Conservation (phyloP, 1,284 basidiomycete genomes). For the Cryptococcus jaspeensis region DNA sequence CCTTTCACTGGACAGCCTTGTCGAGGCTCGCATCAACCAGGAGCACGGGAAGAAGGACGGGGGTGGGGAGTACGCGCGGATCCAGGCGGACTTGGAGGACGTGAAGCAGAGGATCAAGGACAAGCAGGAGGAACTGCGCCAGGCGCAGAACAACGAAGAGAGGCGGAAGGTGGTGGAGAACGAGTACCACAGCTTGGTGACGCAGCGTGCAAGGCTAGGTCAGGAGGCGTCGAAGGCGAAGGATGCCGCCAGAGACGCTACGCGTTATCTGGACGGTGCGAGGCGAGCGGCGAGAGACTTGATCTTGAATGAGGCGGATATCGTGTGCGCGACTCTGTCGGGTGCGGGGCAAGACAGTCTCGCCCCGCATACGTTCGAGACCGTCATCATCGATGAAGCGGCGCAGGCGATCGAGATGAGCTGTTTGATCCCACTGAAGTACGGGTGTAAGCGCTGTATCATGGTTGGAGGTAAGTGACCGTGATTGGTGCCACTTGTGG, state of each 20-base stretch:
- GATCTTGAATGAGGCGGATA: slow-evolving; percentile 82
- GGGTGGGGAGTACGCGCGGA: slow-evolving; percentile 55
- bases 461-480: slow-evolving; percentile 78
- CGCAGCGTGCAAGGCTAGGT: slow-evolving; percentile 63
- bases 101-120: slow-evolving; percentile 63
- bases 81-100: slow-evolving; percentile 67
- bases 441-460: slow-evolving; percentile 77
- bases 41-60: slow-evolving; percentile 56
- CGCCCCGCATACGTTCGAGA: slow-evolving; percentile 84
- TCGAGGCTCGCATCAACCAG: slow-evolving; percentile 70
- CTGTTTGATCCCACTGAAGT: slow-evolving; percentile 94
- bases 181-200: slow-evolving; percentile 68
- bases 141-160: slow-evolving; percentile 40
- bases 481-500: too few species aligned
- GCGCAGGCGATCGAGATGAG: slow-evolving; percentile 96
- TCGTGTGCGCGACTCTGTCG: slow-evolving; percentile 91
- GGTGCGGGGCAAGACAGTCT: slow-evolving; percentile 89
- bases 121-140: slow-evolving; percentile 61
- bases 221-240: slow-evolving; percentile 72
- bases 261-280: slow-evolving; percentile 71
- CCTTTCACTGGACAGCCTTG: slow-evolving; percentile 80
- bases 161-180: slow-evolving; percentile 58
- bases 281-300: slow-evolving; percentile 70
- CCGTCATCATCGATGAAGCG: slow-evolving; percentile 97
- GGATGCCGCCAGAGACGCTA: slow-evolving; percentile 72